Conservation (phyloP, 306 rosid species). For the Spatholobus suberectus region DNA sequence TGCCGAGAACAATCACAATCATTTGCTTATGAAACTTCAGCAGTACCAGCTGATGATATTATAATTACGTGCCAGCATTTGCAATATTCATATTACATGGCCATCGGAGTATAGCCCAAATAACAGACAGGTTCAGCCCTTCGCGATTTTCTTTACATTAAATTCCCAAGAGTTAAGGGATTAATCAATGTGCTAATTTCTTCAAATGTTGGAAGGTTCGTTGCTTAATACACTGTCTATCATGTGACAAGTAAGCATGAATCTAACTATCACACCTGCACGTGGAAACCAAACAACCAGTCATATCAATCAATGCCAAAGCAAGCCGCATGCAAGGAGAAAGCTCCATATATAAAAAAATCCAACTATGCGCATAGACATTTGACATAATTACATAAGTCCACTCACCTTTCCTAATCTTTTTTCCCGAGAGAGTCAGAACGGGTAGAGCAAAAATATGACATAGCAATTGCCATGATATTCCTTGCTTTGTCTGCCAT, state of each 20-base stretch:
- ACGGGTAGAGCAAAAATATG: background rate
- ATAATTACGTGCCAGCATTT: conserved; percentile 35
- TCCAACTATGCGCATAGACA: conserved; percentile 7
- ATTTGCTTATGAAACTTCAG: conserved; percentile 22
- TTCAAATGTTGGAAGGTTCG: conserved; percentile 76
- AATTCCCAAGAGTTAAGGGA: conserved; percentile 36
- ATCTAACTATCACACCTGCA: conserved; percentile 79
- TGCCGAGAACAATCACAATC: conserved; percentile 28
- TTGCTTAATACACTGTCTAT: conserved; percentile 91
- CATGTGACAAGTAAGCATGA: conserved; percentile 80
- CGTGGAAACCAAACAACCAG: conserved; percentile 28
- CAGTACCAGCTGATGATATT: conserved; percentile 9
- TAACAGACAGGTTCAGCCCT: conserved; percentile 45
- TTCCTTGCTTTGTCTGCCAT: too few relatives aligned
- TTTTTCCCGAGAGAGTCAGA: background rate
- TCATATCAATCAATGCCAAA: conserved; percentile 16
- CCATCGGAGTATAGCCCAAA: conserved; percentile 40
- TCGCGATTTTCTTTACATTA: conserved; percentile 40
- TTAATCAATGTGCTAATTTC: conserved; percentile 73
- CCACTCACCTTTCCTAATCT: background rate
- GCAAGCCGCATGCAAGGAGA: conserved; percentile 1
- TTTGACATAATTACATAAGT: background rate
- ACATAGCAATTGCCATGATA: background rate
- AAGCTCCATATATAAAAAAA: background rate
- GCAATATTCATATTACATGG: conserved; percentile 42